Conservation (phyloP, 2,329 filamentous ascomycete species). For the Teratosphaeria destructans region DNA sequence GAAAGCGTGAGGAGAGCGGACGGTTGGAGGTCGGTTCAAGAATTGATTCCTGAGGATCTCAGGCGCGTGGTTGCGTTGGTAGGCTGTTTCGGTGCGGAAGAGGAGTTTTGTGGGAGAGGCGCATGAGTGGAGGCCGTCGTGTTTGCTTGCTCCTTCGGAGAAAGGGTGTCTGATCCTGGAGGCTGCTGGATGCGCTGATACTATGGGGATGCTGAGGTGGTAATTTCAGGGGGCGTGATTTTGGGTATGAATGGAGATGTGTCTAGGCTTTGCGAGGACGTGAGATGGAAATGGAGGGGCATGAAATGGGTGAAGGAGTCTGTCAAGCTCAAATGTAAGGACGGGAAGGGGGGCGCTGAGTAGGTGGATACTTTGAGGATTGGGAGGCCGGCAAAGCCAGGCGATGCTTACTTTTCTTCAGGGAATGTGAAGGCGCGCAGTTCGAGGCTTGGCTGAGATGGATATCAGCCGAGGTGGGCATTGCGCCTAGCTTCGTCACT, state of each 20-base stretch:
- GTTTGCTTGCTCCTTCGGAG: background rate
- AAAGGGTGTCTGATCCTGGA: background rate
- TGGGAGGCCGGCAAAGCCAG: no score
- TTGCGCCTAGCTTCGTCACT: no score
- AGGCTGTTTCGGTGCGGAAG: background rate
- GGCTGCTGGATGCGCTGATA: background rate
- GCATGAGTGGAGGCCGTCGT: background rate
- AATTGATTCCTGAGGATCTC: background rate
- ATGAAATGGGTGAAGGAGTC: background rate
- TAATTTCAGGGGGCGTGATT: background rate
- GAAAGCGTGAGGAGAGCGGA: background rate
- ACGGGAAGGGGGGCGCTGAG: conserved; percentile 3
- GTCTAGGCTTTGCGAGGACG: background rate
- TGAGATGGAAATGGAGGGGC: background rate
- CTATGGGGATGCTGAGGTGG: background rate
- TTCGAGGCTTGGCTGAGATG: no score
- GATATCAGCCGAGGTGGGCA: no score
- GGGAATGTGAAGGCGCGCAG: no score
- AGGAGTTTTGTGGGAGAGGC: background rate
- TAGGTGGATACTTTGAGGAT: background rate
- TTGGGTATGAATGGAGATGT: background rate
- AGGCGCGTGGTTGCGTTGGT: background rate
- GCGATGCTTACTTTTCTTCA: no score
- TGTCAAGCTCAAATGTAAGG: background rate
- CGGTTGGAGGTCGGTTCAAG: background rate